Base-by-base conservation (phyloP, 108 stramenopile species). In the Nitzschia inconspicua region DNA sequence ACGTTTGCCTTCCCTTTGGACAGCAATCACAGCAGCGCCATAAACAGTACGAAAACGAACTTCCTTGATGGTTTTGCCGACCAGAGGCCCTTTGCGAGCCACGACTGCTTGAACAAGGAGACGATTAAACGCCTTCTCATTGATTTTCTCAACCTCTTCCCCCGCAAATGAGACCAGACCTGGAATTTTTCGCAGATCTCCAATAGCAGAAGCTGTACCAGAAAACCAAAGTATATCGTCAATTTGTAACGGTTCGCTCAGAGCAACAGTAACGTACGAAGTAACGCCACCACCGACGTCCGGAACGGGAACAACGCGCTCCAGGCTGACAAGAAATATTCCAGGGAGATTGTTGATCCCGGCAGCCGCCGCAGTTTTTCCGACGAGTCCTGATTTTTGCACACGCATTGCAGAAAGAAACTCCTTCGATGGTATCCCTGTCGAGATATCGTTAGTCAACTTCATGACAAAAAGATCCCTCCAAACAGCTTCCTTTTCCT, bases 361-460 rank as follows among this genome's bases (percentile, higher is more conserved):
- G 29, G 51, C 41, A 42, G 85, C 66, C 0, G 57, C 57, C 3
- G 83, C 70, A 32, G 72, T 85, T 43, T 82, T 78, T 8, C 63
- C 68, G 0, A 60, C 66, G 10, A 85, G 80, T 16, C 66, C 44
- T 19, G 87, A 85, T 36, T 84, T 79, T 2, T 58, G 58, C 9
- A 93, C 71, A 42, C 61, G 57, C 87, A 87, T 85, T 7, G 88
- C 91, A 23, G 80, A 68, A 18, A 93, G 66, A 57, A 81, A 93
- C 63, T 93, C 91, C 35, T 80, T 59, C 16, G 14, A 63, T 20
- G 31, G 35, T 13, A 47, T 62, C 5, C 24, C 35, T 2, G 20
- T 44, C 10, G 32, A 26, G 7, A 56, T 40, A 3, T 63, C 66
- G 23, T 47, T 40, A 20, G 41, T 53, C 11, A 53, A 29, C 26